Conservation (phyloP, 352 stramenopile genomes). For the Globisporangium barbulae region DNA sequence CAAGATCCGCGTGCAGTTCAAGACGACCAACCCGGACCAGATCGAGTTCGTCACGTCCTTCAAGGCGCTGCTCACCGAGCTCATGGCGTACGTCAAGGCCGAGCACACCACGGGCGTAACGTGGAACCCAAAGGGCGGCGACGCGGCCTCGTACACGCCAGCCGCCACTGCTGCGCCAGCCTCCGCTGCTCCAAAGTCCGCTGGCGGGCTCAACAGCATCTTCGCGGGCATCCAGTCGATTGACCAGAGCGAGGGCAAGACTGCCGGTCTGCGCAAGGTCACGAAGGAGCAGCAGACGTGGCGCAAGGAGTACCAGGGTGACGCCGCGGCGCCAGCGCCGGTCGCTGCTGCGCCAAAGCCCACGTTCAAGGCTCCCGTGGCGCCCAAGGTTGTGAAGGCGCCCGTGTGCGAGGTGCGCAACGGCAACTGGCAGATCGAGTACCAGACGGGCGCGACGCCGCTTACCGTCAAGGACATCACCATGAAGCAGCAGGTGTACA, state of each 20-base stretch:
- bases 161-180: slow-evolving; percentile 25
- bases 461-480: slow-evolving; percentile 89
- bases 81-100: slow-evolving; percentile 94
- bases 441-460: slow-evolving; percentile 88
- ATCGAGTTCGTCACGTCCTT: slow-evolving; percentile 93
- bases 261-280: slow-evolving; percentile 93
- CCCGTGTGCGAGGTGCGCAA: slow-evolving; percentile 86
- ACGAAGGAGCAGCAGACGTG: slow-evolving; percentile 98
- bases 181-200: slow-evolving; percentile 30
- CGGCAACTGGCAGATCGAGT: slow-evolving; percentile 97
- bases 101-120: slow-evolving; percentile 93
- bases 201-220: slow-evolving; percentile 69
- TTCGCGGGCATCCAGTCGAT: slow-evolving; percentile 88
- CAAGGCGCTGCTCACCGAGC: slow-evolving; percentile 89
- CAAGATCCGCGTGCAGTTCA: slow-evolving; percentile 97
- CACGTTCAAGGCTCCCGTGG: slow-evolving; percentile 26
- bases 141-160: slow-evolving; percentile 44
- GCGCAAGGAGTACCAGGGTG: slow-evolving; percentile 92
- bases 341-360: slow-evolving; percentile 22
- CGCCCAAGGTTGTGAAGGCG: slow-evolving; percentile 44
- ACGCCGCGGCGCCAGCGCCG: slow-evolving; percentile 22
- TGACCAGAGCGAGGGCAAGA: slow-evolving; percentile 90
- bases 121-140: slow-evolving; percentile 90
- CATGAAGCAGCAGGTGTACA: slow-evolving; percentile 96
- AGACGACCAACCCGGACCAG: slow-evolving; percentile 89